Percentiles rank a stretch among this genome's conserved stretches.
phyloP scores from a whole-genome alignment of 2,329 filamentous ascomycete species.

The Ascomycota sp. region DNA sequence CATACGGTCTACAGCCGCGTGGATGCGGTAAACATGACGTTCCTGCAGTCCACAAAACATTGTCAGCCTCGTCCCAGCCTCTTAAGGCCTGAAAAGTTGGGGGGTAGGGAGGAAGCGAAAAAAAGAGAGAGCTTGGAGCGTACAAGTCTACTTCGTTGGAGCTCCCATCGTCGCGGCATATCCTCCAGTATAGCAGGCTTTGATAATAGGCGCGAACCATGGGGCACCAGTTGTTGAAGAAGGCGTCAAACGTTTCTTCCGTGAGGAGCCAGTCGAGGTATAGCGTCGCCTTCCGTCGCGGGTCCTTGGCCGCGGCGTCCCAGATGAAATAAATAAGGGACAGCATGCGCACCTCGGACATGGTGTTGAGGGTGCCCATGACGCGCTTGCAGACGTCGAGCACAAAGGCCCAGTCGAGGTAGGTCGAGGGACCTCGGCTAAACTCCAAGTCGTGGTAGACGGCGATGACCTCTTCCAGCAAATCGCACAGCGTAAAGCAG shows the following conservation, averaged over 20 bases:
- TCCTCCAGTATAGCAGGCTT: conserved; percentile 73
- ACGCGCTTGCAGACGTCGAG: conserved; percentile 60
- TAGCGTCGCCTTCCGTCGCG: conserved; percentile 45
- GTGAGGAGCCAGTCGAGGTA: conserved; percentile 59
- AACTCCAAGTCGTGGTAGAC: conserved; percentile 33
- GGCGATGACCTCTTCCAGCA: conserved; percentile 61
- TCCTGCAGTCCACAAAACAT: conserved; percentile 18
- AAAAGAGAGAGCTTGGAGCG: conserved; percentile 14
- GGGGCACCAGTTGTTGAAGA: conserved; percentile 88
- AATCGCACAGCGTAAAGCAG: conserved; percentile 80
- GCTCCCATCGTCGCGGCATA: conserved; percentile 56
- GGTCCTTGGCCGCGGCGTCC: conserved; percentile 47
- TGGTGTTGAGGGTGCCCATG: conserved; percentile 65
- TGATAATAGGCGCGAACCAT: conserved; percentile 92
- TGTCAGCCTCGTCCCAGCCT: neutral
- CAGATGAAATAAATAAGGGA: conserved; percentile 67
- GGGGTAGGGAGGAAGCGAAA: neutral
- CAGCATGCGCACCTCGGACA: conserved; percentile 72
- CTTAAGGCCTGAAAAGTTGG: no score
- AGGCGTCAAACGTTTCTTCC: conserved; percentile 53
- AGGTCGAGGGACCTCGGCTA: conserved; percentile 15
- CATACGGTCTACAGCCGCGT: conserved; percentile 51
- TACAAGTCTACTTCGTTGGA: conserved; percentile 46
- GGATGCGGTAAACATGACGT: conserved; percentile 48
- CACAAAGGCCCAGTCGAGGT: conserved; percentile 73